Evolutionary conservation across 148 eudicot species (phyloP), one percentile per base, ranked within the genome.

Genomic region (Chenopodium album): DNA sequence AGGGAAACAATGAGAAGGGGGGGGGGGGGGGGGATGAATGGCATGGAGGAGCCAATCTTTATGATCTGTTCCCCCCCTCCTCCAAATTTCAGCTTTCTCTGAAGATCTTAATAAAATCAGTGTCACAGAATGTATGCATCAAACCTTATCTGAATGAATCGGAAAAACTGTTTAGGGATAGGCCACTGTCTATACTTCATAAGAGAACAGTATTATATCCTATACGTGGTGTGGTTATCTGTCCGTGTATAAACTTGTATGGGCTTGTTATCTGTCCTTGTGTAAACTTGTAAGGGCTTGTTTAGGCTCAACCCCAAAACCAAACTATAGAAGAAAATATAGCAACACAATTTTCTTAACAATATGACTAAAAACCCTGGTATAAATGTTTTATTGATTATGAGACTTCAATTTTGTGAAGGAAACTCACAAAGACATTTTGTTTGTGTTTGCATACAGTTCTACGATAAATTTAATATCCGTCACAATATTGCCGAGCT

Each of bases 401-500:
- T 52, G 22, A 23, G 60, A 66, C 29, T 23, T 22, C 20, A 28
- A 41, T 71, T 23, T 22, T 32, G 9, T 26, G 0, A 63, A 9
- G 50, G 46, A 75, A 65, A 46, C 20, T 76, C 69, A 81, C 68
- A 26, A 69, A 16, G 8, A 20, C 54, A 41, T 11, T 67, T 75
- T 67, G 71, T 77, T 74, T 82, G 34, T 50, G 75, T 67, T 74
- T 81, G 80, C 71, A 10, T 83, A 88, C 95, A 96, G 99, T 96
- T 96, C 88, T 96, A 94, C 79, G 99, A 96, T 89, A 96, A 96
- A 85, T 96, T 96, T 79, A 96, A 96, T 85, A 96, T 94, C 85
- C 94, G 99, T 37, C 99, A 96, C 84, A 94, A 96, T 87, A 96
- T 96, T 48, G 97, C 98, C 17, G 99, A 94, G 80, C 99, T 96